These are phyloP conservation scores for Parsonsia alboflavescens DNA, from an alignment of 257 asterid genomes.

Conservation along the genomic window DNA sequence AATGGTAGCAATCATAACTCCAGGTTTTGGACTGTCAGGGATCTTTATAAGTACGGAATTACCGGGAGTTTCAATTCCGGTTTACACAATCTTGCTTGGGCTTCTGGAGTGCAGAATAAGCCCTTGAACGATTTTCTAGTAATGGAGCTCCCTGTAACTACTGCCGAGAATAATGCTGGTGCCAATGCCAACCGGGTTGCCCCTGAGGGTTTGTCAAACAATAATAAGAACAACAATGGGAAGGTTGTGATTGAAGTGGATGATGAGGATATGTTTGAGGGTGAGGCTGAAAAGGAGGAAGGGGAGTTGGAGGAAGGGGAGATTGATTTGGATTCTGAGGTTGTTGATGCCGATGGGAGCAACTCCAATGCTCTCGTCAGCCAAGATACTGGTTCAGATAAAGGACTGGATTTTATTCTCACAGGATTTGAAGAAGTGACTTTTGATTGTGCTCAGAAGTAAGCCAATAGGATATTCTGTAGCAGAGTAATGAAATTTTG, in stretches of 20 bases:
- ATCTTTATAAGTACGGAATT: slow-evolving; percentile 62
- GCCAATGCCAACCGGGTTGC: neutral
- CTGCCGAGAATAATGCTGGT: slow-evolving; percentile 13
- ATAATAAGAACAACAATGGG: slow-evolving; percentile 30
- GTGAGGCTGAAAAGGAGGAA: slow-evolving; percentile 54
- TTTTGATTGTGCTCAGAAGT: slow-evolving; percentile 52
- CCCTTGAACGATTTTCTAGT: slow-evolving; percentile 67
- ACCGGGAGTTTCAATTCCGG: slow-evolving; percentile 55
- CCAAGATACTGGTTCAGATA: slow-evolving; percentile 26
- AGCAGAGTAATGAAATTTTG: neutral
- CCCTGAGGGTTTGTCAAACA: slow-evolving; percentile 1
- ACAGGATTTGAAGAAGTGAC: slow-evolving; percentile 49
- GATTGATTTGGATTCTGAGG: slow-evolving; percentile 93
- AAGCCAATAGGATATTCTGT: slow-evolving; percentile 21
- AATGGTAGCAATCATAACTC: slow-evolving; percentile 27
- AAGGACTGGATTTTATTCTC: slow-evolving; percentile 35
- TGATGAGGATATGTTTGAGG: slow-evolving; percentile 28
- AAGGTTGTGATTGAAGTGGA: slow-evolving; percentile 52
- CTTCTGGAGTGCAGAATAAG: slow-evolving; percentile 91
- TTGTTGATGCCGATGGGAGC: slow-evolving; percentile 19
- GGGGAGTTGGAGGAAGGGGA: slow-evolving; percentile 98
- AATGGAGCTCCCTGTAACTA: slow-evolving; percentile 34
- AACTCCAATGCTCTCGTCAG: slow-evolving; percentile 16
- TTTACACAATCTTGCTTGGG: slow-evolving; percentile 89
- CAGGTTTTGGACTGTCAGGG: slow-evolving; percentile 84